These are phyloP conservation scores for Penicillium janthinellum DNA, from an alignment of 2,329 filamentous ascomycete genomes.

Conservation along the genomic window DNA sequence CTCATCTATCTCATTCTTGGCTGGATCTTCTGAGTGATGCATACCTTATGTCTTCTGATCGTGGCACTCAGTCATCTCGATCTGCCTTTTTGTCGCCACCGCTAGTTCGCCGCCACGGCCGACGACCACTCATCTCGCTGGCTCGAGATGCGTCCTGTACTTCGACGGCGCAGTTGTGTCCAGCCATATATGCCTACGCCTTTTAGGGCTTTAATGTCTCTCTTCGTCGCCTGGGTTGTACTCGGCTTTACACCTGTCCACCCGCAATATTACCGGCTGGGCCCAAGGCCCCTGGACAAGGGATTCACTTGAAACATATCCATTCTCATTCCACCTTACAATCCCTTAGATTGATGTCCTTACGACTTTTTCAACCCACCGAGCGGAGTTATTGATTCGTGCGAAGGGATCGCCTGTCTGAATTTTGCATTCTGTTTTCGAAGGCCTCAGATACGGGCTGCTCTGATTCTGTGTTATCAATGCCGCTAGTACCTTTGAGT, in stretches of 20 bases:
- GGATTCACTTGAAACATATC: background rate
- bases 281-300: background rate
- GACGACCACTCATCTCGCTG: conserved; percentile 21
- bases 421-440: conserved; percentile 2
- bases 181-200: background rate
- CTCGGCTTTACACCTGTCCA: background rate
- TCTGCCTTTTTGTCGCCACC: background rate
- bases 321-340: background rate
- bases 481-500: background rate
- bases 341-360: conserved; percentile 10
- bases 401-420: background rate
- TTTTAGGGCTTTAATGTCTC: background rate
- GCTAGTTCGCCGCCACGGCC: background rate
- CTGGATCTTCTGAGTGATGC: conserved; percentile 55
- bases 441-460: background rate
- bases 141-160: conserved; percentile 15
- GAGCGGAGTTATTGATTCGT: background rate
- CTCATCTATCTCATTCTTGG: conserved; percentile 73
- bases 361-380: conserved; percentile 7
- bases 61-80: background rate
- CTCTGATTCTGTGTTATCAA: conserved; percentile 14
- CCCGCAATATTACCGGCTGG: background rate
- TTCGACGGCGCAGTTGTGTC: background rate
- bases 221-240: background rate
- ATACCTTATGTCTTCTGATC: background rate